A percentile compares a stretch with the other conserved stretches of the same genome.
Conservation (phyloP, 306 rosid genomes). For the Gastrolobium villosum region DNA sequence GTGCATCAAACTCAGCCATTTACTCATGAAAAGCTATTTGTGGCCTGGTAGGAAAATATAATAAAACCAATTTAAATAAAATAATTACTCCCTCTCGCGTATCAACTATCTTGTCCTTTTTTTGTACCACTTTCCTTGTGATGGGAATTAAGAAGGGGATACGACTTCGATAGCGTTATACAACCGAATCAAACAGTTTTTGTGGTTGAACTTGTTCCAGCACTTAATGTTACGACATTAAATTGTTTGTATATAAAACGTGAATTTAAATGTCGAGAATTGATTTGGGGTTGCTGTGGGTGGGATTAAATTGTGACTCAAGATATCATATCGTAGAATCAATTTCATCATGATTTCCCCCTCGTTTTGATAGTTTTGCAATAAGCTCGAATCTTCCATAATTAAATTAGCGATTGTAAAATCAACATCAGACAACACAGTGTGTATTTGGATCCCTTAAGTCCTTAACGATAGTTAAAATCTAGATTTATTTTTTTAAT, state of each 20-base stretch:
- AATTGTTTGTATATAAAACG: background rate
- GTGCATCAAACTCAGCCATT: too few relatives aligned
- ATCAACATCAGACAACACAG: too few relatives aligned
- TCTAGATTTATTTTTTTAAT: too few relatives aligned
- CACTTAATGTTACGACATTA: background rate
- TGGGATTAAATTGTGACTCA: too few relatives aligned
- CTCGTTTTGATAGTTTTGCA: too few relatives aligned
- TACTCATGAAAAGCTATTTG: background rate
- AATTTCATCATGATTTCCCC: too few relatives aligned
- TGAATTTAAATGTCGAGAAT: background rate
- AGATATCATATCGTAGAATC: too few relatives aligned
- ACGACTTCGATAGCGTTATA: background rate
- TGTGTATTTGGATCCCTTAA: too few relatives aligned
- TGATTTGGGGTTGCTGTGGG: background rate
- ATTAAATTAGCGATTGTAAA: too few relatives aligned
- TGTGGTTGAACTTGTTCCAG: background rate
- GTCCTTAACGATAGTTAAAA: too few relatives aligned
- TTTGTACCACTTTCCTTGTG: background rate
- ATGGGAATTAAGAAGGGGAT: background rate
- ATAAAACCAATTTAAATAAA: background rate
- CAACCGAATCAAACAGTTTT: background rate
- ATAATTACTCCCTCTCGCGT: background rate
- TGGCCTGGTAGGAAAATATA: background rate
- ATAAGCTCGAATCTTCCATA: too few relatives aligned
- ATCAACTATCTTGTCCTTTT: background rate